Evolutionary conservation across 352 stramenopile species (phyloP), one percentile per base, ranked within the genome.

Genomic region (Pythium oligandrum): DNA sequence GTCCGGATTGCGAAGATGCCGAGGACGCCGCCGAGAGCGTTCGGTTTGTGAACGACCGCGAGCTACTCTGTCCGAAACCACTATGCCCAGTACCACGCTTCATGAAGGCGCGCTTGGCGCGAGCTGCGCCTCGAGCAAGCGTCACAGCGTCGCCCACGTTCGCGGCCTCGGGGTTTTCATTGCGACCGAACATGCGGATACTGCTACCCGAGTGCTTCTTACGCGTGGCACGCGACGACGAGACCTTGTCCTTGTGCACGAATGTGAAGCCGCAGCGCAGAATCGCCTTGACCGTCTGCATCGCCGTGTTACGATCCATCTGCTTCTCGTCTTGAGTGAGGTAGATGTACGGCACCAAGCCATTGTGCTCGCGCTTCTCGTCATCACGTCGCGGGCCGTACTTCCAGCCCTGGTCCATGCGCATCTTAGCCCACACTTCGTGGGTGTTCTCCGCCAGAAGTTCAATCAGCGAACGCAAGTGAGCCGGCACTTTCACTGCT

Each of bases 251-350:
- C 42, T 77, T 79, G 57, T 86, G 80, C 42, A 73, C 71, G 36
- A 91, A 86, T 26, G 54, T 61, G 51, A 86, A 91, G 5, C 80
- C 80, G 49, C 78, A 88, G 51, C 77, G 74, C 51, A 89, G 48
- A 36, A 91, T 91, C 38, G 86, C 46, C 58, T 91, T 91, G 9
- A 89, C 74, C 4, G 80, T 88, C 58, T 91, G 78, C 71, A 91
- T 77, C 31, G 78, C 78, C n/a, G 78, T 92, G 54, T 92, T 90
- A 45, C 81, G 74, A 49, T 92, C 79, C 81, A 92, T 92, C 43
- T 89, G 73, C 66, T 90, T 88, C 52, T 92, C 78, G 0, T 88
- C 75, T 42, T 85, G 75, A 0, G 78, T 88, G 26, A 91, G 52
- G 55, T 87, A 89, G 57, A 89, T 83, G 53, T 91, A 91, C 44